Base-by-base conservation (phyloP, 2,329 filamentous ascomycete genomes). In the Fusarium irregulare region DNA sequence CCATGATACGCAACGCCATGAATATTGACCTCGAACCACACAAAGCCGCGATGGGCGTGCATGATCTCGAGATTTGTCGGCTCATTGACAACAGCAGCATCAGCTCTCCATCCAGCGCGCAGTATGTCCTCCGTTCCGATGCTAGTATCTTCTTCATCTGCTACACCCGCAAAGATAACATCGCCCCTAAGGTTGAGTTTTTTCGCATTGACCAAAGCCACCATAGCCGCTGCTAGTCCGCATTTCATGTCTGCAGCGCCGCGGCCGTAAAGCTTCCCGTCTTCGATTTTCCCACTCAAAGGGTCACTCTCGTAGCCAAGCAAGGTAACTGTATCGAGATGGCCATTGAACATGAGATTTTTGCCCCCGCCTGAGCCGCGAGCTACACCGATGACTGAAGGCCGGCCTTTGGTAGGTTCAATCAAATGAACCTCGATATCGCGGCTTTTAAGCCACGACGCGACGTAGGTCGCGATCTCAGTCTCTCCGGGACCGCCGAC, bases 221-320 rank as follows among this genome's bases (percentile, higher is more conserved):
- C 74, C 68, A 88, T 78, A 6, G 77, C 79, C 4, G 84, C 83
- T 7, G 86, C 85, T 2, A 87, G 53, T 0, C 85, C 85, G 5
- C 80, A 75, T 67, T 87, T 87, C 85, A 87, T 87, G 44, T 87
- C 85, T 12, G 82, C 77, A 7, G 81, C 76, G 0, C 85, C 85
- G 13, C 85, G 79, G 1, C 85, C 84, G 40, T 83, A 81, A 1
- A 85, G 70, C 11, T 77, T 77, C 1, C 80, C 82, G 11, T 83
- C 69, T 5, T 76, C 74, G 7, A 83, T 74, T 10, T 77, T 67
- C 4, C 85, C 85, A 12, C 80, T 81, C 2, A 87, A 71, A 0
- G 84, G 78, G 41, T 86, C 79, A 3, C 76, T 78, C 2, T 83
- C 81, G 59, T 87, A 86, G 4, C 83, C 83, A 7, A 77, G 70